Evolutionary conservation across 495 filamentous ascomycete genomes (phyloP).

Genomic region (Penicillium robsamsonii): DNA sequence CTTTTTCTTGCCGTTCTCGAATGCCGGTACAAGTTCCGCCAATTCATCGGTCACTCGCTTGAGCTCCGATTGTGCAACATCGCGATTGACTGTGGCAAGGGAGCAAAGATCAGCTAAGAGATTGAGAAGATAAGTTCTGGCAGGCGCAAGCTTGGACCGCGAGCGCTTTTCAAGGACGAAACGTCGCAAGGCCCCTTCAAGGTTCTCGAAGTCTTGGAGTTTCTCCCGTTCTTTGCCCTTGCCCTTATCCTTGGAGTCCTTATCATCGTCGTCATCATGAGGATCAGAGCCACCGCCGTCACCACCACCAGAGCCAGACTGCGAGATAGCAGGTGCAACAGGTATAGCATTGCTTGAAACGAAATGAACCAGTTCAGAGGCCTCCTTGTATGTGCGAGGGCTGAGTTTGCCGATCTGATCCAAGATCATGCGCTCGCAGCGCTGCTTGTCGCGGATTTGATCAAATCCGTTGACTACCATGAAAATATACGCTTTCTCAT

Average conservation of each 20-base stretch:
- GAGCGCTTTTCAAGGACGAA: slow-evolving; percentile 97
- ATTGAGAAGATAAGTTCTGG: slow-evolving; percentile 94
- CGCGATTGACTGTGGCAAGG: slow-evolving; percentile 81
- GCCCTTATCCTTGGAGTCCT: slow-evolving; percentile 61
- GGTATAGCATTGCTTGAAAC: slow-evolving; percentile 96
- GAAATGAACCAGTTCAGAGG: slow-evolving; percentile 90
- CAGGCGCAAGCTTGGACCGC: slow-evolving; percentile 90
- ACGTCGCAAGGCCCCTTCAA: slow-evolving; percentile 82
- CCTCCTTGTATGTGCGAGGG: slow-evolving; percentile 88
- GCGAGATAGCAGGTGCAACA: slow-evolving; percentile 49
- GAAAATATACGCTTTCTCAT: slow-evolving; percentile 98
- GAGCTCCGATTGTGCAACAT: slow-evolving; percentile 81
- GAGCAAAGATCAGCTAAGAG: slow-evolving; percentile 80
- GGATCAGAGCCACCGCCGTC: slow-evolving; percentile 52
- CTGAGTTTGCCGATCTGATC: slow-evolving; percentile 83
- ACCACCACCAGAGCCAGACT: slow-evolving; percentile 54
- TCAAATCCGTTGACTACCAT: slow-evolving; percentile 98
- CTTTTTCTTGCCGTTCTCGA: slow-evolving; percentile 79
- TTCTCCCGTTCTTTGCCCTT: slow-evolving; percentile 90
- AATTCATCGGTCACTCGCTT: slow-evolving; percentile 80
- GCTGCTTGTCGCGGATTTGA: slow-evolving; percentile 83
- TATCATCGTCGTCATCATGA: slow-evolving; percentile 59
- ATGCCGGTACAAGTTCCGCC: slow-evolving; percentile 76
- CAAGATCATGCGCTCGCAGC: slow-evolving; percentile 85
- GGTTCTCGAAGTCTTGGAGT: slow-evolving; percentile 79